Evolutionary conservation across 1,284 basidiomycete species (phyloP), one percentile per base, ranked within the genome.

Genomic region (Microbotryomycetes sp.): DNA sequence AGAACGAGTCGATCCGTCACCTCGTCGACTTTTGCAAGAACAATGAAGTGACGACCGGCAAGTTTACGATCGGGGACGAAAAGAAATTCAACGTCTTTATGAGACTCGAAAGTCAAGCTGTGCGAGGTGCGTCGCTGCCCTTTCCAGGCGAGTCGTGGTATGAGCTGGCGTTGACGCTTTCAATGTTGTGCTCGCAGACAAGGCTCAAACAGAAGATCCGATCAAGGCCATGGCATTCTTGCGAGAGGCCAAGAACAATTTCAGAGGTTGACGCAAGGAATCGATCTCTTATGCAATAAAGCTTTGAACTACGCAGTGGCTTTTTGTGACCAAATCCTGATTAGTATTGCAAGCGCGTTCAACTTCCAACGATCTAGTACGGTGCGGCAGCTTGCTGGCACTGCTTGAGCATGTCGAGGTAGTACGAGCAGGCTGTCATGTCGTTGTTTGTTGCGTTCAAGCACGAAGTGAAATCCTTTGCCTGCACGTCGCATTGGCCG

Each of bases 51-150:
- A 89, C 85, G 2, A 84, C 85, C 2, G 88, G 89, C n/a, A 75
- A 84, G 68, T 87, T 86, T 27, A 91, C 88, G 0, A 88, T 93
- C 55, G 85, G 80, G 0, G 85, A 93, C 68, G 90, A 93, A 78
- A 88, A 87, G 52, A 78, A 83, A 66, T 89, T 86, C 85, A 91
- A 91, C 74, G 82, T 87, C 7, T 91, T 91, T 73, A 88, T 90
- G 85, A 80, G 87, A 26, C 51, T 60, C 3, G 47, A 54, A 21
- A 54, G 55, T 5, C 57, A 54, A 13, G 57, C 52, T 3, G 69
- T 70, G 0, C 57, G 60, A 47, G 59, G 64, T 60, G 23, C 21
- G 56, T 30, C 11, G 16, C 24, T 31, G 5, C 41, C n/a, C 23
- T 24, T 27, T 21, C 21, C 23, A 16, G 28, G 11, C 7, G 4